These are phyloP conservation scores for Candida easanensis DNA, from an alignment of 805 yeast species.

Conservation along the genomic window DNA sequence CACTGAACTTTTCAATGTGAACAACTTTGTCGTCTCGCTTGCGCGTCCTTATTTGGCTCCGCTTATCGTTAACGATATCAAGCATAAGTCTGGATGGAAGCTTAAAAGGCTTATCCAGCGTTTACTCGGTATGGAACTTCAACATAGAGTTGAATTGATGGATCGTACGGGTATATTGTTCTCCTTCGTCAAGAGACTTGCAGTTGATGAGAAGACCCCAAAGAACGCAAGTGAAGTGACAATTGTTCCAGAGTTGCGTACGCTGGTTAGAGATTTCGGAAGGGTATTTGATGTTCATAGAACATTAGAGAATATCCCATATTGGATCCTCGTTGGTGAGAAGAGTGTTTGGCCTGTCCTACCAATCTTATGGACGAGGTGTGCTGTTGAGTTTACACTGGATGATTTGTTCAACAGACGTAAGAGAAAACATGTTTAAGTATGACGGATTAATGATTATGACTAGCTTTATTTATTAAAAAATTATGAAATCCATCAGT, in stretches of 20 bases:
- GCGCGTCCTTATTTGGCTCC: conserved; percentile 96
- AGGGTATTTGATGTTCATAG: conserved; percentile 54
- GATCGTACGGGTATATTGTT: conserved; percentile 76
- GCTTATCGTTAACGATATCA: conserved; percentile 74
- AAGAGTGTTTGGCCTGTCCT: conserved; percentile 89
- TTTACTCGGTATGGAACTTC: conserved; percentile 62
- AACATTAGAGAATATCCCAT: conserved; percentile 80
- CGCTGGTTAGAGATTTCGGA: conserved; percentile 38
- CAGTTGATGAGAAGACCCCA: conserved; percentile 87
- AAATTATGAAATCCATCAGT: too few relatives aligned
- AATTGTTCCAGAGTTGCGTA: conserved; percentile 81
- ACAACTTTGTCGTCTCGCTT: conserved; percentile 85
- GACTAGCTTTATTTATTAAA: neutral
- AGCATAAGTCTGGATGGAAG: conserved; percentile 53
- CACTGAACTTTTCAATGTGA: conserved; percentile 91
- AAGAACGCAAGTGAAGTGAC: conserved; percentile 79
- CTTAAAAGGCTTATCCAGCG: conserved; percentile 35
- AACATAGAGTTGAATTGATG: conserved; percentile 78
- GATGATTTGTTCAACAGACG: conserved; percentile 57
- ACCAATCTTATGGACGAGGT: conserved; percentile 80
- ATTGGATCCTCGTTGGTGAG: conserved; percentile 91
- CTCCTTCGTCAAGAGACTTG: conserved; percentile 65
- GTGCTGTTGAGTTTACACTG: conserved; percentile 84
- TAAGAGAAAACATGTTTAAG: conserved; percentile 4
- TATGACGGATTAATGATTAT: neutral